Base-by-base conservation (phyloP, 1,284 basidiomycete species). In the Kwoniella shivajii region DNA sequence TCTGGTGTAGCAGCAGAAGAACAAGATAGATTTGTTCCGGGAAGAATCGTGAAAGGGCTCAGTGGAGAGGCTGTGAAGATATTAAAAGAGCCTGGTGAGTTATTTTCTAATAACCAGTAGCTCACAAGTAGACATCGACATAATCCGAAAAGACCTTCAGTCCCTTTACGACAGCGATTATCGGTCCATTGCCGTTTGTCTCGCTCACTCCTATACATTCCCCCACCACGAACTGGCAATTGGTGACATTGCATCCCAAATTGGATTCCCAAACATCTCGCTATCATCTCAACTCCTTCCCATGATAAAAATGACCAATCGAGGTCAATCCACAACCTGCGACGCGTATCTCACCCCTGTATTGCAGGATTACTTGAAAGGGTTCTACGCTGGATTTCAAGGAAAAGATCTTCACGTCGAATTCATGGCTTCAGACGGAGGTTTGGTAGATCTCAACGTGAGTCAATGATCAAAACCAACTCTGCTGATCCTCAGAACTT, bases 301-400 rank as follows among this genome's bases (percentile, higher is more conserved):
- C 2, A 94, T 95, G 91, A 94, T 96, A 79, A 61, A 66, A 77
- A 89, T 96, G 83, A 91, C 97, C 4, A 88, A 92, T 0, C 87
- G 95, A 5, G 95, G 92, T 0, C 87, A 90, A 3, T 94, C 91
- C 0, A 87, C 91, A 0, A 96, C 92, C 0, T 95, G 93, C 0
- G 95, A 99, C 68, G 96, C 95, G 1, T 99, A 99, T 74, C 85
- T 98, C 29, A 97, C 94, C 0, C 95, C 94, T 1, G 89, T 96
- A 45, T 78, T 97, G 33, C 81, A 84, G 22, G 82, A 85, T 29
- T 97, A 97, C 70, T 83, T 97, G n/a, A 87, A 93, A 63, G 90
- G 92, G 0, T 96, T 97, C 81, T 96, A 93, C 78, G 76, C 79
- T 30, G 92, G 93, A 0, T 97, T 97, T 66, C 89, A 94, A 63